Evolutionary conservation across 352 stramenopile species (phyloP).

Genomic region (Globisporangium perplexum): DNA sequence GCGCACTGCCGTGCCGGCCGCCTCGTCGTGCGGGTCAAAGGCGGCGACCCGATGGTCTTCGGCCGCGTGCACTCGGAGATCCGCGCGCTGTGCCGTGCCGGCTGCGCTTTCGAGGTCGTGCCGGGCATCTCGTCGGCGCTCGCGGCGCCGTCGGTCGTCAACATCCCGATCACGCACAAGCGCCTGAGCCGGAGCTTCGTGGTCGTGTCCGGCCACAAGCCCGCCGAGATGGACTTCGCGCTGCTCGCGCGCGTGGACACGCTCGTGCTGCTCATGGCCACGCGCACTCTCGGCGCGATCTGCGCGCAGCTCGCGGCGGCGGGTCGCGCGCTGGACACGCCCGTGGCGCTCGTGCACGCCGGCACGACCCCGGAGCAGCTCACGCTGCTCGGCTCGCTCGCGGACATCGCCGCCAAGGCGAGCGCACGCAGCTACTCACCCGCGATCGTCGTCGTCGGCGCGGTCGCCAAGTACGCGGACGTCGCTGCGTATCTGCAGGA

Average conservation of each 20-base stretch:
- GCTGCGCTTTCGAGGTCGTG: slow-evolving; percentile 57
- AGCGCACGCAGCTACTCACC: slow-evolving; percentile 59
- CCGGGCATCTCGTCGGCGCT: slow-evolving; percentile 64
- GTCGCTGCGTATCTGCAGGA: slow-evolving; percentile 51
- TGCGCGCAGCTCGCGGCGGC: slow-evolving; percentile 34
- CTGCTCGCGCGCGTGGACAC: slow-evolving; percentile 90
- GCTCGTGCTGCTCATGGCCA: slow-evolving; percentile 88
- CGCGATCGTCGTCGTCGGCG: slow-evolving; percentile 60
- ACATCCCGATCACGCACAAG: slow-evolving; percentile 69
- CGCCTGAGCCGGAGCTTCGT: slow-evolving; percentile 54
- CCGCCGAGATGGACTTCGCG: slow-evolving; percentile 76
- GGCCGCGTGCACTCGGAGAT: slow-evolving; percentile 72
- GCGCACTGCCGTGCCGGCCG: slow-evolving; percentile 38
- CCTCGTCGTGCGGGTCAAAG: slow-evolving; percentile 63
- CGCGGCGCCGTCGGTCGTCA: slow-evolving; percentile 48
- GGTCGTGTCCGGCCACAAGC: slow-evolving; percentile 65
- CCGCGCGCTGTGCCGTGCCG: slow-evolving; percentile 32
- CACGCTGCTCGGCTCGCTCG: slow-evolving; percentile 40
- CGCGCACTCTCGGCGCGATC: slow-evolving; percentile 58
- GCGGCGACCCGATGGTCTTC: slow-evolving; percentile 71
- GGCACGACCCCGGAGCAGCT: slow-evolving; percentile 53
- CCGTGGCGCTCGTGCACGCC: slow-evolving; percentile 56
- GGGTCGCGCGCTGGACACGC: slow-evolving; percentile 31
- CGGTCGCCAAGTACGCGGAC: slow-evolving; percentile 53
- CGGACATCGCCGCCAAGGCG: slow-evolving; percentile 39